Evolutionary conservation across 2,329 filamentous ascomycete species (phyloP).

Genomic region (Diaporthe caulivora): DNA sequence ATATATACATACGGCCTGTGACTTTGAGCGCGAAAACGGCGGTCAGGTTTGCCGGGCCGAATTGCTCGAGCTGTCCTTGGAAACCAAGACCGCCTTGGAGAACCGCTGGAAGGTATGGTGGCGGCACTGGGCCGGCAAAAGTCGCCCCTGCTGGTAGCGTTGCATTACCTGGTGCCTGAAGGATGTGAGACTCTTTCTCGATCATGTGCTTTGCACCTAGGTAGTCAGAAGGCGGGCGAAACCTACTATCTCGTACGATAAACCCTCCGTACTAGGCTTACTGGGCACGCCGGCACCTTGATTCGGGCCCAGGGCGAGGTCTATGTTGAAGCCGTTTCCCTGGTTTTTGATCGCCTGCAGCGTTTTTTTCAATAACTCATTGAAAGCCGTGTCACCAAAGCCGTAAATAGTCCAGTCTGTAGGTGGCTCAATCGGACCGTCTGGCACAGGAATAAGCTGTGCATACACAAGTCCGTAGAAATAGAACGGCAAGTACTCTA

Average conservation of each 20-base stretch:
- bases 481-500: conserved; percentile 34
- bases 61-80: conserved; percentile 12
- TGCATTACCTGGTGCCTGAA: conserved; percentile 30
- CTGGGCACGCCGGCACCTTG: conserved; percentile 58
- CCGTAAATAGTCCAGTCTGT: conserved; percentile 41
- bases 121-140: conserved; percentile 24
- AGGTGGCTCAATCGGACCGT: conserved; percentile 1
- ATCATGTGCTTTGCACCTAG: conserved; percentile 43
- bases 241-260: conserved; percentile 25
- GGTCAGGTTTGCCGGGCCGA: conserved; percentile 15
- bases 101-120: conserved; percentile 20
- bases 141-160: conserved; percentile 5
- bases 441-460: background rate
- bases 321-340: conserved; percentile 54
- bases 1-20: background rate
- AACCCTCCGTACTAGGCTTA: conserved; percentile 17
- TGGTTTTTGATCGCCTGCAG: conserved; percentile 48
- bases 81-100: conserved; percentile 21
- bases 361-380: conserved; percentile 38
- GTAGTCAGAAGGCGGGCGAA: conserved; percentile 50
- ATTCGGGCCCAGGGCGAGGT: conserved; percentile 60
- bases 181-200: conserved; percentile 27
- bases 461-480: conserved; percentile 29
- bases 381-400: conserved; percentile 51
- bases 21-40: conserved; percentile 24